Percentiles rank a stretch among this genome's conserved stretches.
These are phyloP conservation scores for Saitozyma podzolica DNA, from an alignment of 768 basidiomycete genomes.

Conservation along the genomic window DNA sequence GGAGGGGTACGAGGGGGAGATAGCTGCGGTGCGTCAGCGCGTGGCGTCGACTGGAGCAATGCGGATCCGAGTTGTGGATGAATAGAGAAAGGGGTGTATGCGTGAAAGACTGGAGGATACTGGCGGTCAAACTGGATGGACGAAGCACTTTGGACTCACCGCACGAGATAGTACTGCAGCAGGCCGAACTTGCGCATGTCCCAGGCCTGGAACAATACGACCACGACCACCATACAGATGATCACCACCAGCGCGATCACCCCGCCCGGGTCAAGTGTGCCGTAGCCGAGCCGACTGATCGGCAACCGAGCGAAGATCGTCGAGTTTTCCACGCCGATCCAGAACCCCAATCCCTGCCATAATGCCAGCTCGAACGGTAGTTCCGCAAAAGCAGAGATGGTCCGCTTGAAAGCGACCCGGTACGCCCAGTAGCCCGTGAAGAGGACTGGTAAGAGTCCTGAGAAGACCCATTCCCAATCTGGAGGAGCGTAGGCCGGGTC, in stretches of 20 bases:
- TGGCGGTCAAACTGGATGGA: background rate
- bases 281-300: conserved; percentile 33
- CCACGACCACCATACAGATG: conserved; percentile 21
- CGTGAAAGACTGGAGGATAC: background rate
- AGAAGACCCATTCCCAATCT: conserved; percentile 32
- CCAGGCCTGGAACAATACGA: conserved; percentile 34
- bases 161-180: conserved; percentile 33
- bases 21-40: conserved; percentile 18
- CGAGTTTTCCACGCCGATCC: conserved; percentile 41
- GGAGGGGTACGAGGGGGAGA: conserved; percentile 27
- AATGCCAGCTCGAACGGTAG: conserved; percentile 33
- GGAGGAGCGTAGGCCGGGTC: conserved; percentile 28
- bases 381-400: conserved; percentile 25
- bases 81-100: too few relatives aligned
- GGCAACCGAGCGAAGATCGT: conserved; percentile 40
- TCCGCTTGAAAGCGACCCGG: conserved; percentile 30
- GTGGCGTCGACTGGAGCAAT: background rate
- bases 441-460: conserved; percentile 21
- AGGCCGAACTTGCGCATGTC: conserved; percentile 30
- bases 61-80: background rate
- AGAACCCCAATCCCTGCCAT: conserved; percentile 43
- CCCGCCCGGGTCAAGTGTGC: conserved; percentile 25
- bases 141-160: conserved; percentile 15
- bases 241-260: conserved; percentile 28
- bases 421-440: conserved; percentile 39